phyloP scores from a whole-genome alignment of 768 basidiomycete species.

The Pleurotus citrinopileatus region DNA sequence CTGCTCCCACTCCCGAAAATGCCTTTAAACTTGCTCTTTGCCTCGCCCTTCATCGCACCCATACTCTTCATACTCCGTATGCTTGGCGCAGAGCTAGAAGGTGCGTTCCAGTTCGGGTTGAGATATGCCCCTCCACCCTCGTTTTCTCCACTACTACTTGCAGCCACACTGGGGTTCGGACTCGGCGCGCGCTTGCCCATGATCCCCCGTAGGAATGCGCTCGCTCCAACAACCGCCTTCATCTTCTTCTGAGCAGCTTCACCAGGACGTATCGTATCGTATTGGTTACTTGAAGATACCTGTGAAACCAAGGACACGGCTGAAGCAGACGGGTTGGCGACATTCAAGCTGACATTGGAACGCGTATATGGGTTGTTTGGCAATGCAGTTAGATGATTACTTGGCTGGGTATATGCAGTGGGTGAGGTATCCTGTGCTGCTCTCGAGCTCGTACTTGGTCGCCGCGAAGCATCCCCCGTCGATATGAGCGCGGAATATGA shows the following conservation, averaged over 20 bases:
- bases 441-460: conserved; percentile 27
- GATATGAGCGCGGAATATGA: conserved; percentile 7
- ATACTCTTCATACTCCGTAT: conserved; percentile 9
- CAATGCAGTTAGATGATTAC: not conserved
- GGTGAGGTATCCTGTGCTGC: conserved; percentile 19
- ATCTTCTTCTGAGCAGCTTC: conserved; percentile 7
- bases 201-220: conserved; percentile 8
- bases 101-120: not conserved
- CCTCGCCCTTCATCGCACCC: conserved; percentile 2
- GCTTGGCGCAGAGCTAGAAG: not conserved
- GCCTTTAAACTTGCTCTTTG: not conserved
- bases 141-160: conserved; percentile 7
- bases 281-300: conserved; percentile 4
- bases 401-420: not conserved
- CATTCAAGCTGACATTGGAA: conserved; percentile 3
- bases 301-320: conserved; percentile 7
- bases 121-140: conserved; percentile 1
- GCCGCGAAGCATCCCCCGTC: conserved; percentile 13
- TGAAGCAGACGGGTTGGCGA: not conserved
- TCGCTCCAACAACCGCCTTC: conserved; percentile 3
- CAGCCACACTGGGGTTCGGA: conserved; percentile 5
- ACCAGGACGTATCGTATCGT: conserved; percentile 2
- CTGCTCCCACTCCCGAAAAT: conserved; percentile 1
- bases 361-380: conserved; percentile 8
- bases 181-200: conserved; percentile 7